Base-by-base conservation (phyloP, 1,284 basidiomycete genomes). In the Pseudozyma pruni region DNA sequence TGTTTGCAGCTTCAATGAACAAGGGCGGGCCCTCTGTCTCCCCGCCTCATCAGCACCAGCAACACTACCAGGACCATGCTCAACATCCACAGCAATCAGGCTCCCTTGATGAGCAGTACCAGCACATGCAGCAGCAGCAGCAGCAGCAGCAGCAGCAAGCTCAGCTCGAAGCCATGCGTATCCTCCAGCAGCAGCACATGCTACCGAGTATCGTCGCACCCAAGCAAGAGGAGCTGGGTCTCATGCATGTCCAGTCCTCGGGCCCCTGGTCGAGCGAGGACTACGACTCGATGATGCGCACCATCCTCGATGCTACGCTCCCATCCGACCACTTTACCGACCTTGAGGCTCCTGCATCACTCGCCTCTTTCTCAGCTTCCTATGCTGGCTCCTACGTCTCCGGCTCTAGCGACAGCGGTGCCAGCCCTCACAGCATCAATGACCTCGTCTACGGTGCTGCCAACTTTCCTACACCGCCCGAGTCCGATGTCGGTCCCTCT, bases 381-480 rank as follows among this genome's bases (percentile, higher is more conserved):
- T 57, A 71, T 27, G 54, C 66, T 2, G 59, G 59, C 43, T 71
- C 68, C 10, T 62, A 51, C n/a, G 50, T 71, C n/a, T 71, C 68
- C 3, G 58, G 58, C 29, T 58, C 58, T 34, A 71, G 68, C 51
- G 67, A 66, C 40, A 74, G 62, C 47, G 62, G 68, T 19, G 64
- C 74, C 16, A 70, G 71, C 23, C 72, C 68, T 0, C 33, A 54
- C 42, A 71, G 63, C 56, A 63, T 76, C 59, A 72, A 76, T 31
- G 74, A 75, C 49, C 72, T 76, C 48, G 62, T 76, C 34, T 62
- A 71, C 40, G 72, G 69, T 20, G 50, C 51, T 34, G 46, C 53
- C 58, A 58, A 42, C 44, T 74, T 69, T 25, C 60, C 64, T 3
- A 72, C 72, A 29, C 72, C 72, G 11, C 63, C 68, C 9, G 68